Evolutionary conservation across 78 protist genomes (phyloP), one percentile per base, ranked within the genome.

Genomic region (Acrasis kona): DNA sequence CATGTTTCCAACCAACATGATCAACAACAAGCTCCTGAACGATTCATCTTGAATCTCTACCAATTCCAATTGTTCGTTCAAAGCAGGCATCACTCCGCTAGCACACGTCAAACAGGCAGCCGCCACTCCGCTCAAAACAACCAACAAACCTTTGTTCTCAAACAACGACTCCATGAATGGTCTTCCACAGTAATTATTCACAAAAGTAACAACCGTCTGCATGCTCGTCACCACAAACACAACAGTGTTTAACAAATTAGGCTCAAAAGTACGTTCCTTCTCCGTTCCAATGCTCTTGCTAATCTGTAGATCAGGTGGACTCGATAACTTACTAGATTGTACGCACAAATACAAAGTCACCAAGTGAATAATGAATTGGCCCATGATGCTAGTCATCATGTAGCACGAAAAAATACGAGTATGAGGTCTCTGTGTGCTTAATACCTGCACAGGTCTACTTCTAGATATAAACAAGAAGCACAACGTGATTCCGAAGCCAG

Each of bases 381-480:
- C 36, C 2, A 85, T 0, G 42, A 96, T 61, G 2, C 97, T 77
- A 27, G 39, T 10, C 68, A 93, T 31, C 65, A 95, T 41, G 77
- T 87, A 90, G 29, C 85, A 80, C 5, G 41, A 37, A 80, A 95
- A 95, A 29, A 95, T 39, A 0, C 69, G 61, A 5, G 89, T 5
- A 8, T 74, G 75, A 19, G 98, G 98, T 7, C 85, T 64, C 39
- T 76, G 76, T 0, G 38, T 29, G 0, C 90, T 72, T 10, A 95
- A 84, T 6, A 28, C 8, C 39, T 37, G 29, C 35, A 80, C 70
- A 19, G 96, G 93, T 75, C 38, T 30, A 35, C 93, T 61, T 7
- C 80, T 81, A 2, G 98, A 88, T 50, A 95, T 35, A 73, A 87
- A 92, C 40, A 96, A 82, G 91, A 96, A 96, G 81, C 89, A 75